These are phyloP conservation scores for Fusarium sp. DNA, from an alignment of 2,329 filamentous ascomycete genomes.

Conservation along the genomic window DNA sequence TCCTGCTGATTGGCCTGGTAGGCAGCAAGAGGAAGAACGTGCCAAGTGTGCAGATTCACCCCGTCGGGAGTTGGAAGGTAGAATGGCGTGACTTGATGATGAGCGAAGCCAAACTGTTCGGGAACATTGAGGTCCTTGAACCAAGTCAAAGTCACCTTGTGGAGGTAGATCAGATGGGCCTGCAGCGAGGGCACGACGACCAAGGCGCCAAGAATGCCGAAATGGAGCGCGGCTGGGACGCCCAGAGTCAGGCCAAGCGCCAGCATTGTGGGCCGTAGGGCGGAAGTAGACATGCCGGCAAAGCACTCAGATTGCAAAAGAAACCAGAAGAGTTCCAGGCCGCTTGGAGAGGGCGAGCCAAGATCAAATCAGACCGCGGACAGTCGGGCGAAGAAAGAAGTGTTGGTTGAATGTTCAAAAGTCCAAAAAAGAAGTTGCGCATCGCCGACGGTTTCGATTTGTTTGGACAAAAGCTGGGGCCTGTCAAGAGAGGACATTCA, in stretches of 20 bases:
- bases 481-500: conserved; percentile 2
- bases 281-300: conserved; percentile 10
- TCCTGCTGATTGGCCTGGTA: conserved; percentile 57
- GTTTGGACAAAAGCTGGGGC: not conserved
- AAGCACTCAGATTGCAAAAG: not conserved
- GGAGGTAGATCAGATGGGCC: conserved; percentile 58
- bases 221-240: conserved; percentile 29
- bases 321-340: not conserved
- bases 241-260: conserved; percentile 29
- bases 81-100: conserved; percentile 78
- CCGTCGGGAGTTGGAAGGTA: conserved; percentile 72
- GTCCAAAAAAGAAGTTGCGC: too few species aligned
- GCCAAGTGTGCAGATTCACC: conserved; percentile 77
- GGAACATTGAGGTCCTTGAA: conserved; percentile 66
- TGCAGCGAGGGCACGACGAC: conserved; percentile 32
- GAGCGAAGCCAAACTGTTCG: conserved; percentile 76
- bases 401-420: too few species aligned
- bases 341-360: not conserved
- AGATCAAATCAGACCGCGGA: not conserved
- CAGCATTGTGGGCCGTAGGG: conserved; percentile 23
- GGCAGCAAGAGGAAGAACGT: conserved; percentile 71
- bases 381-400: not conserved
- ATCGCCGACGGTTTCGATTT: too few species aligned
- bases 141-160: conserved; percentile 64
- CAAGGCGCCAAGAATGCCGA: conserved; percentile 23